These are phyloP conservation scores for Tympanopsis confertula DNA, from an alignment of 2,329 filamentous ascomycete species.

Conservation along the genomic window DNA sequence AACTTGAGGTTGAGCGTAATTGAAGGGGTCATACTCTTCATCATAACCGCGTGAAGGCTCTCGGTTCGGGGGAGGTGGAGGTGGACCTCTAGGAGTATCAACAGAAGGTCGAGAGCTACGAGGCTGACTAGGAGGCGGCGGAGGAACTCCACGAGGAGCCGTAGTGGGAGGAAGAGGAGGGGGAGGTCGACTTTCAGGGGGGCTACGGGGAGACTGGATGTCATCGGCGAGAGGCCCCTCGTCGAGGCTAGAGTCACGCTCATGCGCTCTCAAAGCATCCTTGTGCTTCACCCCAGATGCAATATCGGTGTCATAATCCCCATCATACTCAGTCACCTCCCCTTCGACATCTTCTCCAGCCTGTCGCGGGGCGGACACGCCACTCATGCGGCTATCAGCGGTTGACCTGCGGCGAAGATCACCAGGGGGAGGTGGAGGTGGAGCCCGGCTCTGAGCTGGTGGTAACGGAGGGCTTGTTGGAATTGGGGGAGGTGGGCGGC, in stretches of 20 bases:
- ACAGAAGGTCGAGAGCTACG: constrained; percentile 44
- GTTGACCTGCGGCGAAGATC: constrained; percentile 13
- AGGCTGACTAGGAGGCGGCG: constrained; percentile 52
- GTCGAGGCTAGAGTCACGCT: constrained; percentile 65
- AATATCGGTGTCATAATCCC: constrained; percentile 1
- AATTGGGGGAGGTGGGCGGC: neutral
- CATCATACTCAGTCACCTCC: neutral
- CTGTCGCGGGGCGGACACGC: neutral
- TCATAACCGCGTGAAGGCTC: constrained; percentile 22
- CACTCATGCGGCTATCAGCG: neutral
- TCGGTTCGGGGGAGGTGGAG: constrained; percentile 50
- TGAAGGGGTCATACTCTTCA: constrained; percentile 35
- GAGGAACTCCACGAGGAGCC: constrained; percentile 49
- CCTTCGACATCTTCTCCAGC: neutral
- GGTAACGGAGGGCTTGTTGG: constrained; percentile 7
- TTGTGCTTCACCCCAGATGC: neutral
- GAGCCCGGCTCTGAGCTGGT: constrained; percentile 12
- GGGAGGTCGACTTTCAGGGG: constrained; percentile 33
- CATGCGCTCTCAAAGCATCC: constrained; percentile 57
- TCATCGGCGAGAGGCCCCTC: constrained; percentile 49
- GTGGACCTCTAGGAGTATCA: constrained; percentile 60
- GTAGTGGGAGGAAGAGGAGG: constrained; percentile 38
- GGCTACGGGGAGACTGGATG: constrained; percentile 32
- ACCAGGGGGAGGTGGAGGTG: constrained; percentile 13
- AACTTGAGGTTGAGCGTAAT: constrained; percentile 29